phyloP scores from a whole-genome alignment of 1,284 basidiomycete species.

The Rhizoctonia solani region DNA sequence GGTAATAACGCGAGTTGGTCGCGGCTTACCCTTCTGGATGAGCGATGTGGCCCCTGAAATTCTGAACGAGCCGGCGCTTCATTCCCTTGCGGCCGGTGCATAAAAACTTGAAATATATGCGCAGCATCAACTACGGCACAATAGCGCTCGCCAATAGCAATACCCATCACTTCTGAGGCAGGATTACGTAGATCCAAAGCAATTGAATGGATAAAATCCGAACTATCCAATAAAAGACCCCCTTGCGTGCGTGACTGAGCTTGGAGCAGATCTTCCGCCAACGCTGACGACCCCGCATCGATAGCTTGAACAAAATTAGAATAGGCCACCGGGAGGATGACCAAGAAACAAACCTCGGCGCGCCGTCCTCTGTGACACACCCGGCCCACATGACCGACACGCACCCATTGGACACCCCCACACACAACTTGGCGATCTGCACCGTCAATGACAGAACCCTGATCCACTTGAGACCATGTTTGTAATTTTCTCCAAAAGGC shows the following conservation, averaged over 20 bases:
- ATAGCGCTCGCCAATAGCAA: slow-evolving; percentile 15
- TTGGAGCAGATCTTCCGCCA: background rate
- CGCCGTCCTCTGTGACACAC: background rate
- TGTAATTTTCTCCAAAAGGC: background rate
- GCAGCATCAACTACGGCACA: slow-evolving; percentile 25
- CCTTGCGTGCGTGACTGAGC: background rate
- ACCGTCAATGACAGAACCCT: slow-evolving; percentile 7
- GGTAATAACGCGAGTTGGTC: background rate
- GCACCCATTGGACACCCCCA: slow-evolving; percentile 1
- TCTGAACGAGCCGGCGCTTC: background rate
- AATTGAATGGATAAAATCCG: slow-evolving; percentile 17
- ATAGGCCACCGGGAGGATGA: background rate
- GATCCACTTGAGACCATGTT: background rate
- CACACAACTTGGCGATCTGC: slow-evolving; percentile 12
- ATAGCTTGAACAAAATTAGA: background rate
- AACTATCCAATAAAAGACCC: slow-evolving; percentile 6
- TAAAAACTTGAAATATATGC: slow-evolving; percentile 17
- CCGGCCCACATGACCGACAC: slow-evolving; percentile 29
- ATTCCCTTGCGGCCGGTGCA: background rate
- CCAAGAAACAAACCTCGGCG: slow-evolving; percentile 1
- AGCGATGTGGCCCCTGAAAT: background rate
- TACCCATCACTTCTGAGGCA: slow-evolving; percentile 26
- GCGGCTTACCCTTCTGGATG: slow-evolving; percentile 12
- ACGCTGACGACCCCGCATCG: slow-evolving; percentile 18
- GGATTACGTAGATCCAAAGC: slow-evolving; percentile 13